These are phyloP conservation scores for Coemansia sp. DNA, from an alignment of 192 early-diverging fungal genomes.

Conservation along the genomic window DNA sequence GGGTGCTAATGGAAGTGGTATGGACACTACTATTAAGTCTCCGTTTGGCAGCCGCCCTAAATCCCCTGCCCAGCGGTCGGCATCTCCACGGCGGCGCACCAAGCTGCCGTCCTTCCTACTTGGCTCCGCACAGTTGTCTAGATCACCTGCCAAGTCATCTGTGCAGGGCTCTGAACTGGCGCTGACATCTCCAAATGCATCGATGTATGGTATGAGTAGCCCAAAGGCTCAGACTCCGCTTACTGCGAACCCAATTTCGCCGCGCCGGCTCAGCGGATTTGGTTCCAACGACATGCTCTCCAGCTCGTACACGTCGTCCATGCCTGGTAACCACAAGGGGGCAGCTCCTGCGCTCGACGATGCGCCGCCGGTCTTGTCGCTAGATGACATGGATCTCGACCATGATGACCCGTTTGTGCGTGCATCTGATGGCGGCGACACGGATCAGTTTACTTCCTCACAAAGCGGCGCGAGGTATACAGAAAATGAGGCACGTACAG, in stretches of 20 bases:
- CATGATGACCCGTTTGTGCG: slow-evolving; percentile 8
- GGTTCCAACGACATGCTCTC: slow-evolving; percentile 58
- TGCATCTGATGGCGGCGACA: background rate
- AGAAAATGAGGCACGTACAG: background rate
- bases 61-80: slow-evolving; percentile 47
- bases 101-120: slow-evolving; percentile 53
- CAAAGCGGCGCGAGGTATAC: background rate
- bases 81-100: slow-evolving; percentile 43
- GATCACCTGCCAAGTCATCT: slow-evolving; percentile 22
- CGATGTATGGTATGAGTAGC: slow-evolving; percentile 14
- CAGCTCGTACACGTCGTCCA: slow-evolving; percentile 33
- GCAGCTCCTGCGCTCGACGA: slow-evolving; percentile 38
- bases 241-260: slow-evolving; percentile 33
- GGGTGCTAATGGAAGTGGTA: background rate
- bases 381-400: slow-evolving; percentile 41
- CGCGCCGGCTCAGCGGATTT: slow-evolving; percentile 53
- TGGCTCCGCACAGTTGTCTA: slow-evolving; percentile 31
- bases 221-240: slow-evolving; percentile 19
- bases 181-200: slow-evolving; percentile 17
- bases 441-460: slow-evolving; percentile 12
- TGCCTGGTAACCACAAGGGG: slow-evolving; percentile 10
- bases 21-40: slow-evolving; percentile 5
- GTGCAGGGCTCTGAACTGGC: slow-evolving; percentile 14
- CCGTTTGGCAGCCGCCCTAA: slow-evolving; percentile 40
- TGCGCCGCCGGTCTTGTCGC: slow-evolving; percentile 44